Evolutionary conservation across 1,284 basidiomycete species (phyloP), one percentile per base, ranked within the genome.

Genomic region (Psilocybe mexicana): DNA sequence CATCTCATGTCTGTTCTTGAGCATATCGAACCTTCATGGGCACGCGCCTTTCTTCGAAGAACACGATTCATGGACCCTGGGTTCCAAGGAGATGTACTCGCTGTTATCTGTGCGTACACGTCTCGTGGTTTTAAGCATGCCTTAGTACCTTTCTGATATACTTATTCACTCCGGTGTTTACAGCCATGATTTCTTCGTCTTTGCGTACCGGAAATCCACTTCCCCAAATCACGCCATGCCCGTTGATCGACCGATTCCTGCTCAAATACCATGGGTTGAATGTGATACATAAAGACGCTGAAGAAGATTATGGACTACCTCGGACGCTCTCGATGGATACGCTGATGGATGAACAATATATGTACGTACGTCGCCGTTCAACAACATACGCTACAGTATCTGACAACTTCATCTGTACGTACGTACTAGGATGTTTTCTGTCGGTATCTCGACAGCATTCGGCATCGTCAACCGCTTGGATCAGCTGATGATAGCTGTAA

Each of bases 151-250:
- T 11, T 24, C 11, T 14, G 23, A 44, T n/a, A 38, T 3, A 12
- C 44, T 42, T 24, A 26, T 24, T 18, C 18, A 36, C n/a, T 25
- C 25, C 38, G 51, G 43, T 43, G 14, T n/a, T 18, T 18, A 18
- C 18, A 91, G 83, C 80, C 52, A 79, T 91, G 79, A 82, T 90
- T 44, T 85, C 88, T 0, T 84, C 82, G 0, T 83, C 92, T 1
- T 75, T 96, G 33, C 81, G 87, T n/a, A 88, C 87, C 0, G 93
- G 90, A 3, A 77, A 77, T 11, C 86, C 93, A 0, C 74, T 96
- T 23, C 93, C 93, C 0, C 93, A 96, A 67, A 90, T 95, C 47
- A 94, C 92, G 0, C 91, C 93, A 0, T 90, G 88, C 62, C 93
- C 93, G 0, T 77, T 95, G 2, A 75, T 94, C 0, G 86, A 93